Evolutionary conservation across 306 rosid genomes (phyloP).

Genomic region (Fagus sylvatica): DNA sequence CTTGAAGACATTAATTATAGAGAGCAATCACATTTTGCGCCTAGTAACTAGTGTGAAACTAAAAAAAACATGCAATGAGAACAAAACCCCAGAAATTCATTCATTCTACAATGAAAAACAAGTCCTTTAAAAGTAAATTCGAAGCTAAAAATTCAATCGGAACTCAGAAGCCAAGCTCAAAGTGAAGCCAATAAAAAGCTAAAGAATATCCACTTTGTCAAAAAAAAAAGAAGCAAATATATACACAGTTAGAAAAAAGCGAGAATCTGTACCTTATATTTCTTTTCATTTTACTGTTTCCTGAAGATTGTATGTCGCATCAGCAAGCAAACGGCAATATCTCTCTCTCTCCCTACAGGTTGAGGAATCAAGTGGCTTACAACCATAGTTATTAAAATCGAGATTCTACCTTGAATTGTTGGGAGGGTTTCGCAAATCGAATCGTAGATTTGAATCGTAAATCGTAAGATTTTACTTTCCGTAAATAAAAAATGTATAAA

Average conservation of each 20-base stretch:
- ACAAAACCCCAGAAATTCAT: neutral
- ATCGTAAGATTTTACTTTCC: too few species aligned
- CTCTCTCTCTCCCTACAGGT: neutral
- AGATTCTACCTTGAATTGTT: too few species aligned
- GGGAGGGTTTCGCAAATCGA: too few species aligned
- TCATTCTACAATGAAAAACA: neutral
- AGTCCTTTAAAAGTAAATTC: neutral
- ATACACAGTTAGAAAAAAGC: neutral
- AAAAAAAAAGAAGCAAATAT: neutral
- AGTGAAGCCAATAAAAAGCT: neutral
- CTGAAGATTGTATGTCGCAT: conserved; percentile 1
- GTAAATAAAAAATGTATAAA: too few species aligned
- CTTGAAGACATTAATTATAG: neutral
- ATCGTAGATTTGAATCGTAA: too few species aligned
- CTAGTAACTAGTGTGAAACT: neutral
- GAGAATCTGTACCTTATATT: neutral
- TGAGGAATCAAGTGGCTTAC: too few species aligned
- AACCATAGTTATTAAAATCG: too few species aligned
- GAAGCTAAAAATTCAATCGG: conserved; percentile 1
- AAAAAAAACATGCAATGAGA: neutral
- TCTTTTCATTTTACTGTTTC: neutral
- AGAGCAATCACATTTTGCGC: neutral
- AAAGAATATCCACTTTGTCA: neutral
- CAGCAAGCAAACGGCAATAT: too few species aligned
- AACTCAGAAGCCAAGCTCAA: neutral